phyloP scores from a whole-genome alignment of 495 filamentous ascomycete species.

The Penicillium pancosmium region DNA sequence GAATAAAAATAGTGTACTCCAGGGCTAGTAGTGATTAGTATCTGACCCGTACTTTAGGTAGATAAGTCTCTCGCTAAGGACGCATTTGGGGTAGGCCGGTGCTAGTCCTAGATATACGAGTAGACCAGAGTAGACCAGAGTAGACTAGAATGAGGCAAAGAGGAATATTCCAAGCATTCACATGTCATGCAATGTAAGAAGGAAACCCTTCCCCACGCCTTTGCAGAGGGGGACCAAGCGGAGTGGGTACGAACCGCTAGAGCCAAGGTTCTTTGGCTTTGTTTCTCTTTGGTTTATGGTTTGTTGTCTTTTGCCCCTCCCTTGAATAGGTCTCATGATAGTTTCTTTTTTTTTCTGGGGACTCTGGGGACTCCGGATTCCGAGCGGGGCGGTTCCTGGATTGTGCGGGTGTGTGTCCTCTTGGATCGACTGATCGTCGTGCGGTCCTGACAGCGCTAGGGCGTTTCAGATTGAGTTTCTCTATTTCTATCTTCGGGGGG shows the following conservation, averaged over 20 bases:
- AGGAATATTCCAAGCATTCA: constrained; percentile 1
- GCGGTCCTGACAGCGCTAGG: constrained; percentile 8
- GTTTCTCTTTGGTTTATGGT: not conserved
- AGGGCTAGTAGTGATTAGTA: too few relatives aligned
- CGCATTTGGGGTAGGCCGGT: not conserved
- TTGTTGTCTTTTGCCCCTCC: too few relatives aligned
- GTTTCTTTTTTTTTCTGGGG: constrained; percentile 8
- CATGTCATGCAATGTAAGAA: not conserved
- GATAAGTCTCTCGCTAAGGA: not conserved
- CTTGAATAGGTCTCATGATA: not conserved
- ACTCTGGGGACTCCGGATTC: constrained; percentile 17
- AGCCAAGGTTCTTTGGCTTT: constrained; percentile 4
- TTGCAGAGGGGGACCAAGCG: not conserved
- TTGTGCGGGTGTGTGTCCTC: not conserved
- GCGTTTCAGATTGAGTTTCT: constrained; percentile 16
- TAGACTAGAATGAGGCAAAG: not conserved
- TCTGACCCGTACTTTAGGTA: too few relatives aligned
- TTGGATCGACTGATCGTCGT: constrained; percentile 9
- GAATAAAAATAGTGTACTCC: too few relatives aligned
- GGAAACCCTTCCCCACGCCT: too few relatives aligned
- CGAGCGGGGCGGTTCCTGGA: constrained; percentile 10
- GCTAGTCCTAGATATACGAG: not conserved
- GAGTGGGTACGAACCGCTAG: not conserved
- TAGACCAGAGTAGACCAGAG: not conserved
- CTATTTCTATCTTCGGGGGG: not conserved